Base-by-base conservation (phyloP, 2,329 filamentous ascomycete species). In the Aspergillus brasiliensis region DNA sequence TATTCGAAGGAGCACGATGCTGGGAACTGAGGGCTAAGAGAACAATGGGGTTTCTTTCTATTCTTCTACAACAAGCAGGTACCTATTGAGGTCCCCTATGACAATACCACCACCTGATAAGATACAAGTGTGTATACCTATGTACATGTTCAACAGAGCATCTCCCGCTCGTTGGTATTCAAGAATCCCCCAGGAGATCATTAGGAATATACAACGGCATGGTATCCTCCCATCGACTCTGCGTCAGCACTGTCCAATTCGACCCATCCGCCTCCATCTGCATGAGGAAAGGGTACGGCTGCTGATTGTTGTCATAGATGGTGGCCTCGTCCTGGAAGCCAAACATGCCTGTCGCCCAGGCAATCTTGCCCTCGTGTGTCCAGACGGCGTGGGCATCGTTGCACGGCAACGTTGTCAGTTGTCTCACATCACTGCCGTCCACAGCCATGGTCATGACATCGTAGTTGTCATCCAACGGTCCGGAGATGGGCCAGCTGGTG, bases 371-470 rank as follows among this genome's bases (percentile, higher is more conserved):
- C 65, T 81, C 78, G 2, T 70, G 67, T 0, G 73, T 71, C 77
- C 79, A 81, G 1, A 80, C 76, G 2, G 78, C 78, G 65, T 81
- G 78, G 0, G 78, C 78, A 53, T 81, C 78, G 48, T 81, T 80
- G 7, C 73, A 75, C 5, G 67, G 68, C 51, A 71, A 74, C 3
- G 62, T 69, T 0, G 75, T 78, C 11, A 78, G 59, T 10, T 68
- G 54, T 11, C 59, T 66, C 11, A 78, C 62, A 28, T 76, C 74
- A 0, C 70, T 74, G 1, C 79, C 77, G 59, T 81, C 75, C 1
- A 77, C 76, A 3, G 62, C 63, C 52, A 80, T 78, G 3, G 77
- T 81, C 60, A 70, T 77, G 21, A 81, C 66, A 37, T 80, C 77
- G 57, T 75, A 80, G 47, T 49, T 49, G n/a, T 49, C 46, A 28